Percentiles rank a stretch among this genome's conserved stretches.
phyloP scores from a whole-genome alignment of 2,329 filamentous ascomycete genomes.

The Neofusicoccum laricinum region DNA sequence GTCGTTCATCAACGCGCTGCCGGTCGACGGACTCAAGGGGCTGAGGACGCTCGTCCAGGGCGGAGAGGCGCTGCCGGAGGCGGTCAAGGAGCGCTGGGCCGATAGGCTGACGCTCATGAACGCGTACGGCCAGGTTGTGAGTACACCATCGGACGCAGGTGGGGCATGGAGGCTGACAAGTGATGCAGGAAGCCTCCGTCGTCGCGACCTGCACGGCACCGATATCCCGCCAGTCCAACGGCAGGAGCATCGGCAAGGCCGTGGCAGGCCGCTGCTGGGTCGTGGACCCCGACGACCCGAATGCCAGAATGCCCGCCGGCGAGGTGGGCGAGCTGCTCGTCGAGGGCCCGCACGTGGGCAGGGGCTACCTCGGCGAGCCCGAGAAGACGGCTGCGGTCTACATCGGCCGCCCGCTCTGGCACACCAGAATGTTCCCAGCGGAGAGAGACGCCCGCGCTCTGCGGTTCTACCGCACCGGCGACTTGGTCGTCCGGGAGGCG shows the following conservation, averaged over 20 bases:
- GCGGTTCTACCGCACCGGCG: conserved; percentile 25
- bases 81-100: conserved; percentile 31
- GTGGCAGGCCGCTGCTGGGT: conserved; percentile 28
- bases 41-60: conserved; percentile 36
- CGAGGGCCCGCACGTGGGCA: conserved; percentile 45
- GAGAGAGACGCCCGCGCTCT: conserved; percentile 17
- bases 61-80: conserved; percentile 34
- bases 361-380: conserved; percentile 36
- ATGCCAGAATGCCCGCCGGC: conserved; percentile 39
- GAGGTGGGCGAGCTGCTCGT: conserved; percentile 47
- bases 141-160: background rate
- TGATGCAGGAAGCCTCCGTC: conserved; percentile 7
- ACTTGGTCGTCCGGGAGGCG: conserved; percentile 23
- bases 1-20: conserved; percentile 33
- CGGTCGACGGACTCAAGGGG: conserved; percentile 40
- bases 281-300: conserved; percentile 29
- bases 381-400: conserved; percentile 34
- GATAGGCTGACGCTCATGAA: conserved; percentile 36
- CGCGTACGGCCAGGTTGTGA: conserved; percentile 32
- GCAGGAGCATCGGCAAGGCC: conserved; percentile 20
- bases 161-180: no score
- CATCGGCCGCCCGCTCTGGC: conserved; percentile 30
- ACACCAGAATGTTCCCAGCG: background rate
- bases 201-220: background rate
- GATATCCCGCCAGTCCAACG: background rate